Percentiles rank a stretch among this genome's conserved stretches.
These are phyloP conservation scores for Entomophthora muscae DNA, from an alignment of 371 early-diverging fungal genomes.

Conservation along the genomic window DNA sequence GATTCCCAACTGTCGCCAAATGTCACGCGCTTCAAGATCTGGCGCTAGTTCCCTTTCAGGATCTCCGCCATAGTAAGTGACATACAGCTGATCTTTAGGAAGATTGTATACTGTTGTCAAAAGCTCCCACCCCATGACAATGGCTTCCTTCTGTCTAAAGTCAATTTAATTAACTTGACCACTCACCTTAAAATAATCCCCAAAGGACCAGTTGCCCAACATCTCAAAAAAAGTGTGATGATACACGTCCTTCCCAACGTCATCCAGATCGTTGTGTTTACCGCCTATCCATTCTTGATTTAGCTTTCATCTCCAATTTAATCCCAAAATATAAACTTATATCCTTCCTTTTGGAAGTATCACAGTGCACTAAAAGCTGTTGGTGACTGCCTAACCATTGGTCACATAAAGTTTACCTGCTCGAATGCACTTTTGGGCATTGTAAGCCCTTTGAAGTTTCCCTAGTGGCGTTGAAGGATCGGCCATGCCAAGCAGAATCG, in stretches of 20 bases:
- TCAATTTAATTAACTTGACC: neutral
- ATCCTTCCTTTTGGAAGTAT: too few species aligned
- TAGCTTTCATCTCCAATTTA: neutral
- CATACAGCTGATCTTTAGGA: conserved; percentile 82
- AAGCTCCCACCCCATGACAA: conserved; percentile 86
- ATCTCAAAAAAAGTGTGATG: conserved; percentile 99
- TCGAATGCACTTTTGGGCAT: conserved; percentile 97
- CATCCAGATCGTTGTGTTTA: conserved; percentile 99
- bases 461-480: conserved; percentile 81
- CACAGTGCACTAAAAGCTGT: too few species aligned
- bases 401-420: conserved; percentile 52
- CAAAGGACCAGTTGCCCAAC: conserved; percentile 99
- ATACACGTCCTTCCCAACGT: conserved; percentile 99
- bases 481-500: conserved; percentile 92
- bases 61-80: conserved; percentile 97
- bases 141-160: conserved; percentile 56
- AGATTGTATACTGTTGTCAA: conserved; percentile 80
- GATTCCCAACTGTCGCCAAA: conserved; percentile 91
- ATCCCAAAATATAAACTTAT: too few species aligned
- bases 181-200: conserved; percentile 94
- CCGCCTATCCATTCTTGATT: conserved; percentile 48
- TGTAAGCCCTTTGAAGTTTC: conserved; percentile 81
- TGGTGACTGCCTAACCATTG: too few species aligned
- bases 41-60: conserved; percentile 54
- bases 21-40: conserved; percentile 82